Base-by-base conservation (phyloP, 768 basidiomycete genomes). In the Boletus patriciae region DNA sequence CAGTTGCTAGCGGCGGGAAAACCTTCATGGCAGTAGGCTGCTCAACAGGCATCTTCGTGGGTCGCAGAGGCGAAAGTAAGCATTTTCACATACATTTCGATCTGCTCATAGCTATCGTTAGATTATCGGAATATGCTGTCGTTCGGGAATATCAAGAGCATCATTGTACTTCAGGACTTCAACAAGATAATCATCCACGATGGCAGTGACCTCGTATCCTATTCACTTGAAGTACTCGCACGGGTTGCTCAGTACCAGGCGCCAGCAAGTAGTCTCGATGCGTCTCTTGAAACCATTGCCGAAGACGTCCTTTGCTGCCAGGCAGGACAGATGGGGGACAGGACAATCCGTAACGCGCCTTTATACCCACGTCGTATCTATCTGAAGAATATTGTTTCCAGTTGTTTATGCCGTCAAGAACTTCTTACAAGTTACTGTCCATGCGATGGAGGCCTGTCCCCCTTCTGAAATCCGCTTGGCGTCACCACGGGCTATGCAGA, bases 141-240 rank as follows among this genome's bases (percentile, higher is more conserved):
- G 10, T 74, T 77, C 55, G 65, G 75, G 9, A 80, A 78, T 48
- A 78, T 83, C 19, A 78, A 75, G 4, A 78, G 80, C 15, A 75
- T 94, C 36, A 76, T 82, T 8, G 83, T 83, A 0, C 69, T 92
- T 18, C 82, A 80, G 57, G 70, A 76, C 0, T 85, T 82, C 68
- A 85, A 88, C 67, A 86, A 83, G 62, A 78, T 94, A 53, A 68
- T 93, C 38, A 76, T 93, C 3, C 84, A 87, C 38, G 75, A 78
- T 15, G 85, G 88, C 50, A 73, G 70, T 11, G 76, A 78, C 1
- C 71, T 94, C 4, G 60, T 81, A 21, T 80, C 87, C 0, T 93
- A 89, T 65, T 86, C 88, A 1, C 76, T 92, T 10, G 88, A 90
- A 55, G 67, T 85, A n/a, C 71, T 92, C 42, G 83, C 81, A 0